Conservation (phyloP, 176 grass and related monocot species). For the Hyparrhenia diplandra region DNA sequence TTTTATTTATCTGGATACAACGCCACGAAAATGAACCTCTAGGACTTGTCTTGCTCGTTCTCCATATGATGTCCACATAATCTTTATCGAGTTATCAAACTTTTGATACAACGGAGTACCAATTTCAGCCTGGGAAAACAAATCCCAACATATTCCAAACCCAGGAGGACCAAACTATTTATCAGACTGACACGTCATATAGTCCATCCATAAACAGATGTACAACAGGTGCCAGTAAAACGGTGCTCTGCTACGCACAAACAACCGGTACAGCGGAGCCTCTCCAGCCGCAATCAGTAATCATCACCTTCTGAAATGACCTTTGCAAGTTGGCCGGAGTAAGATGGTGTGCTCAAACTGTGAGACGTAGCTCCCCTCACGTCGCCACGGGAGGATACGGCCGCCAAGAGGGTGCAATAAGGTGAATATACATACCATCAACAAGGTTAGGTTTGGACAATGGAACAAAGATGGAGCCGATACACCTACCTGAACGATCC, state of each 20-base stretch:
- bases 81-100: neutral
- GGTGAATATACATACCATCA: neutral
- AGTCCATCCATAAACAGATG: neutral
- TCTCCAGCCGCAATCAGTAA: slow-evolving; percentile 47
- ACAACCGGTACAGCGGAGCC: neutral
- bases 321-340: slow-evolving; percentile 93
- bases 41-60: too few relatives aligned
- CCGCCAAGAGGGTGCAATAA: slow-evolving; percentile 28
- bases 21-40: too few relatives aligned
- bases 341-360: slow-evolving; percentile 98
- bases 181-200: neutral
- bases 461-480: neutral
- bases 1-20: too few relatives aligned
- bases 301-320: slow-evolving; percentile 87
- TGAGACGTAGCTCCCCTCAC: slow-evolving; percentile 92
- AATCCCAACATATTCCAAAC: neutral
- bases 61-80: neutral
- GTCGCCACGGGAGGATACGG: slow-evolving; percentile 76
- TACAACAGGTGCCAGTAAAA: slow-evolving; percentile 17
- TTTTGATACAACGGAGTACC: neutral
- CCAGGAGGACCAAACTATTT: neutral
- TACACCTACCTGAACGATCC: slow-evolving; percentile 68
- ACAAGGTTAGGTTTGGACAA: neutral
- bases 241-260: neutral
- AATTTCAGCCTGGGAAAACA: neutral